phyloP scores from a whole-genome alignment of 805 yeast species.

The Nadsonia fulvescens region DNA sequence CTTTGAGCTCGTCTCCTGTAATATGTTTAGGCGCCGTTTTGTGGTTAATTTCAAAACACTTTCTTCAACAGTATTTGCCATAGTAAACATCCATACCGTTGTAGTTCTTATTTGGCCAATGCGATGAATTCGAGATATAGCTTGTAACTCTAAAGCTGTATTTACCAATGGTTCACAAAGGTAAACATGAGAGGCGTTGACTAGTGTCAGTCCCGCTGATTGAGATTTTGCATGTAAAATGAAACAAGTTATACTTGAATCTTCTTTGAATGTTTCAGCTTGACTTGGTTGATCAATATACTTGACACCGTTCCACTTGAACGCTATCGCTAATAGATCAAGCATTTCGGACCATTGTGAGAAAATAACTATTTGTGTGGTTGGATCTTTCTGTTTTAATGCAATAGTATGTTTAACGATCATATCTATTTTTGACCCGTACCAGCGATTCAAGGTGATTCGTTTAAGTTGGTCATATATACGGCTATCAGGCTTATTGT shows the following conservation, averaged over 20 bases:
- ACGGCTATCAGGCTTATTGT: too few species aligned
- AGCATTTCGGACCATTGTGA: conserved; percentile 80
- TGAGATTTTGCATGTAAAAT: conserved; percentile 70
- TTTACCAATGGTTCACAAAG: conserved; percentile 86
- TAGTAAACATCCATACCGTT: conserved; percentile 82
- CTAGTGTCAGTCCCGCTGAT: conserved; percentile 75
- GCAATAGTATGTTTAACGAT: conserved; percentile 56
- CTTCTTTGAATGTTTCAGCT: conserved; percentile 1
- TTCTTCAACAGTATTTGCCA: conserved; percentile 75
- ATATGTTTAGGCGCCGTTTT: conserved; percentile 28
- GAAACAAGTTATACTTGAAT: conserved; percentile 51
- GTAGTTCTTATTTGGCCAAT: conserved; percentile 77
- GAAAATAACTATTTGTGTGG: conserved; percentile 67
- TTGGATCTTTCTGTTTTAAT: conserved; percentile 36
- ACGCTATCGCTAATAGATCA: conserved; percentile 44
- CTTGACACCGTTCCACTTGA: conserved; percentile 37
- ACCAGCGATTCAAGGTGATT: conserved; percentile 24
- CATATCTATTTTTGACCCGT: conserved; percentile 78
- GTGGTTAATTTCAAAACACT: conserved; percentile 58
- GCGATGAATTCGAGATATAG: conserved; percentile 79
- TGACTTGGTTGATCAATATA: conserved; percentile 27
- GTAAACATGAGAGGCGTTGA: conserved; percentile 85
- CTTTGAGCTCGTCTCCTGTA: conserved; percentile 4
- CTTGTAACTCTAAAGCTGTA: conserved; percentile 75
- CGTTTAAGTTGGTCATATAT: conserved; percentile 1